Evolutionary conservation across 2,329 filamentous ascomycete genomes (phyloP), one percentile per base, ranked within the genome.

Genomic region (Pseudocercospora crystallina): DNA sequence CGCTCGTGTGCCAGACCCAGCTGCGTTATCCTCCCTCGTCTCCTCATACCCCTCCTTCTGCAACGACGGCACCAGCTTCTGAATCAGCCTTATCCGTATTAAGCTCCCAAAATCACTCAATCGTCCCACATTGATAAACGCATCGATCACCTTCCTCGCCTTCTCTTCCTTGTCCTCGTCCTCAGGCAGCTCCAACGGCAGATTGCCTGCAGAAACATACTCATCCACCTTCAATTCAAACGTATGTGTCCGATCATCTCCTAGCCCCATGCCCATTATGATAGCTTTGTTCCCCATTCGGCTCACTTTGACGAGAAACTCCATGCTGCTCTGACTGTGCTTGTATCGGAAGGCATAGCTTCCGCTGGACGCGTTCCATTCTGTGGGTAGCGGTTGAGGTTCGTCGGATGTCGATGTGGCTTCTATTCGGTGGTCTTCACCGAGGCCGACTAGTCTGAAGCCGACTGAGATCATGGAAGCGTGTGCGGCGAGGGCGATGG

Each of bases 221-320:
- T 97, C 90, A 59, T 84, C 82, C 35, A 82, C 79, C 2, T 79
- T 78, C 47, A 95, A 68, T 58, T 96, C 90, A 63, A 94, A 85
- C 36, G 85, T 84, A 50, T 84, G 80, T 45, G 91, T 94, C 60
- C 83, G 85, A 64, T 96, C 90, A 65, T 91, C 87, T 20, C 87
- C 88, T 12, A 91, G 70, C 1, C 83, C 90, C 35, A 95, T 77
- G 3, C 86, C 91, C 62, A 90, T 83, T 34, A 96, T 78, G 54
- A 96, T 85, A n/a, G 87, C 86, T 66, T 92, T 95, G 61, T 80
- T 80, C 37, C 91, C 90, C 62, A 96, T 80, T 46, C 90, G 82
- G 68, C 86, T 90, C 56, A 95, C 73, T 67, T 90, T 92, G 60
- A 96, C 69, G 26, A 96, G 77, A 66, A 87, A 96, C 52, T 86